Percentiles rank a stretch among this genome's conserved stretches.
phyloP scores from a whole-genome alignment of 495 filamentous ascomycete species.

The Penicilliopsis zonata region DNA sequence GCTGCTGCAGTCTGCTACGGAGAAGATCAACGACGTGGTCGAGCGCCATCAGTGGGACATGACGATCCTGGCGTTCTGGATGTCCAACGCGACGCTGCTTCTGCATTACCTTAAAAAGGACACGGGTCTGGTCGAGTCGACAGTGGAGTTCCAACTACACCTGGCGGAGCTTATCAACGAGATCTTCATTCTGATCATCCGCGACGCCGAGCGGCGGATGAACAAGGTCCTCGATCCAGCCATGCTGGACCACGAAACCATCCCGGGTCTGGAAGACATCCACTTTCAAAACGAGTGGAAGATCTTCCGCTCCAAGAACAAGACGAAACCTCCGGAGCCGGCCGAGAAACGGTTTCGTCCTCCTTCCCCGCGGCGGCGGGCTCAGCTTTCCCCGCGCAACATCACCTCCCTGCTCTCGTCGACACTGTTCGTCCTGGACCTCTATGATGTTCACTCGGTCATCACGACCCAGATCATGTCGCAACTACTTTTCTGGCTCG shows the following conservation, averaged over 20 bases:
- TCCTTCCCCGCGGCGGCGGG: constrained; percentile 86
- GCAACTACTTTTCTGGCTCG: constrained; percentile 92
- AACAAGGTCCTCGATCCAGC: constrained; percentile 88
- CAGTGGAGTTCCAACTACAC: constrained; percentile 82
- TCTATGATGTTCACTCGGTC: constrained; percentile 97
- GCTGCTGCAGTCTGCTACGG: constrained; percentile 75
- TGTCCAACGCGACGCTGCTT: constrained; percentile 90
- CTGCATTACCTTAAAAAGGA: constrained; percentile 98
- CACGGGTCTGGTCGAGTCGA: constrained; percentile 64
- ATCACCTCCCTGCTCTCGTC: constrained; percentile 96
- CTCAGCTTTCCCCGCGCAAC: constrained; percentile 85
- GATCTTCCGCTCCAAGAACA: constrained; percentile 80
- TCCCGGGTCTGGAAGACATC: constrained; percentile 92
- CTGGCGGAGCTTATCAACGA: constrained; percentile 94
- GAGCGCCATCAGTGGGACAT: constrained; percentile 97
- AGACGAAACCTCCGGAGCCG: constrained; percentile 69
- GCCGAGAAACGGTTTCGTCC: constrained; percentile 87
- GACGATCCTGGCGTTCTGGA: constrained; percentile 98
- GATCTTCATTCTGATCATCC: constrained; percentile 96
- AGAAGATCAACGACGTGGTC: constrained; percentile 93
- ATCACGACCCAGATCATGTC: constrained; percentile 86
- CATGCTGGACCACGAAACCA: constrained; percentile 97
- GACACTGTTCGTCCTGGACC: constrained; percentile 90
- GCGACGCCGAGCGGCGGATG: constrained; percentile 94
- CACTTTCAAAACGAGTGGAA: constrained; percentile 98